Evolutionary conservation across 176 grass and related monocot genomes (phyloP), one percentile per base, ranked within the genome.

Genomic region (Saccharum spontaneum): DNA sequence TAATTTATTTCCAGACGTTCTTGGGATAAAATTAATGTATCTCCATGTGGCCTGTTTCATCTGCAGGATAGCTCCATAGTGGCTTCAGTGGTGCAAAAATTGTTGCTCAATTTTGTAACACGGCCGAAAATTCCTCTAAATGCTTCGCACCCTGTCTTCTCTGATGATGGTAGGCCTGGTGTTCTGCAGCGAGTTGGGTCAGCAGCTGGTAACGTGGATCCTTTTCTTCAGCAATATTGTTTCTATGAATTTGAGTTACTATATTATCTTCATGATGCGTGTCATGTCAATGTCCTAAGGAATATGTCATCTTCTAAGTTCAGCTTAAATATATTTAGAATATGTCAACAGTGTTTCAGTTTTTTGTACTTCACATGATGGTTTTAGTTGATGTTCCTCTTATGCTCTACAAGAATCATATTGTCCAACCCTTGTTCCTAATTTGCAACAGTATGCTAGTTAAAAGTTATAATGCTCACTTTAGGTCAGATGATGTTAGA

Each of bases 141-240:
- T 87, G 86, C 39, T 73, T 87, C 88, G 4, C 81, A 95, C 81
- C 84, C 96, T 63, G 78, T 91, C 66, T 91, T 90, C 76, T 87
- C 93, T 82, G 93, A 96, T 82, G 89, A 94, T 79, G 84, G 70
- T 74, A 86, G 90, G 49, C 78, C 86, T 84, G 93, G 97, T 66
- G 97, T 99, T 88, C 86, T 99, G 66, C 97, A 91, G 85, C 87
- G 90, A 80, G 97, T 99, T 77, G 93, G 97, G 48, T 94, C 97
- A 88, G 97, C 79, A 68, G 97, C 97, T 89, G 97, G 97, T 99
- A 96, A 85, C n/a, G 63, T 46, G 17, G n/a, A 10, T 63, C 79
- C 34, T 68, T 82, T 84, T 31, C 33, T 75, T 74, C 33, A 37
- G 31, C 86, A 37, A 44, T 38, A 39, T 45, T 71, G 44, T 69